Evolutionary conservation across 805 yeast genomes (phyloP), one percentile per base, ranked within the genome.

Genomic region (Hanseniaspora pseudoguilliermondii): DNA sequence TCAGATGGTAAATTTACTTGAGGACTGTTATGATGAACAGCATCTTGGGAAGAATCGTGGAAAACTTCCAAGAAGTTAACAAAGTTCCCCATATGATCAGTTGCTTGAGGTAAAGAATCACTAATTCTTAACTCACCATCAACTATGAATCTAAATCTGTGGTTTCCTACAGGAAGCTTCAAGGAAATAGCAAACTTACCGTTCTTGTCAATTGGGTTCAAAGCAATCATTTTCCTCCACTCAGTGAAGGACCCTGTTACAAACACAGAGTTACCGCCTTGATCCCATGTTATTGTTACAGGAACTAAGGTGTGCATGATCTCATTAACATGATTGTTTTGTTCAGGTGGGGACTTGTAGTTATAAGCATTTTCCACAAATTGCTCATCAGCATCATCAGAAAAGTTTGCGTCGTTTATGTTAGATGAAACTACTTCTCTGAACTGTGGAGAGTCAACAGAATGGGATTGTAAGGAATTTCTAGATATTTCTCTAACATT

Each of bases 211-310:
- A 76, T 75, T 61, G 81, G 75, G 34, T 76, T 76, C 63, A 93
- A 73, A 41, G 95, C 95, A 65, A 91, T 90, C 97, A 93, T 91
- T 70, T 90, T 91, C 61, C 96, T 76, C 97, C 98, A 93, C 3
- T 96, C 96, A 0, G 98, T 93, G 70, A 91, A 91, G 0, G 97
- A 86, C 50, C 98, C 98, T 38, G 97, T 93, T 15, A 91, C 96
- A 67, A 89, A 93, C 2, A 93, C 97, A 63, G 86, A 86, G 50
- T 79, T 79, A 59, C 98, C 98, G n/a, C 97, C 97, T 69, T 91
- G 96, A 18, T 81, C 82, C 98, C 98, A 91, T 60, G 80, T 81
- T 57, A 89, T 84, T 57, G 84, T 89, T 0, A 88, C 75, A 3
- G 82, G 81, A 5, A 65, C 65, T 66, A 69, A 61, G n/a, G 29